Conservation (phyloP, 495 filamentous ascomycete species). For the Amorphotheca resinae region DNA sequence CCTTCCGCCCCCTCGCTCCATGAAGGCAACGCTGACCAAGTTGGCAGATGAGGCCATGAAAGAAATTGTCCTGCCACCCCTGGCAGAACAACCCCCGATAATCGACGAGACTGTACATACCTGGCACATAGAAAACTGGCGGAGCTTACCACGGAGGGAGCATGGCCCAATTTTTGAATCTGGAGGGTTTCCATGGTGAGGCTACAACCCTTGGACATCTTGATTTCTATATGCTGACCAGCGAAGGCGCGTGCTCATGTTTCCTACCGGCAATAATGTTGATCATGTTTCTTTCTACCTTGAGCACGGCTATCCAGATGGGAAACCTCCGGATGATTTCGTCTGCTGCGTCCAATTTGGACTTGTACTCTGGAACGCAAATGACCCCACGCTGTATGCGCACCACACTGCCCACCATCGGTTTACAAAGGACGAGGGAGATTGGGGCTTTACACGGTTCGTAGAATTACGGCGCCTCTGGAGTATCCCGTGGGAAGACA, state of each 20-base stretch:
- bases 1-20: conserved; percentile 8
- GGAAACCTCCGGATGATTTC: conserved; percentile 67
- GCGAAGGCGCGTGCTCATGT: conserved; percentile 80
- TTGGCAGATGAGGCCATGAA: conserved; percentile 70
- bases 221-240: conserved; percentile 20
- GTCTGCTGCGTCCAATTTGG: conserved; percentile 94
- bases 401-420: conserved; percentile 68
- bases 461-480: conserved; percentile 76
- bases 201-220: conserved; percentile 5
- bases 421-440: conserved; percentile 91
- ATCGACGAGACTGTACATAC: conserved; percentile 68
- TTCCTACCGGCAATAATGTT: conserved; percentile 85
- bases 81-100: conserved; percentile 52
- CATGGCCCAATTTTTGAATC: conserved; percentile 83
- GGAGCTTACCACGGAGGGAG: conserved; percentile 56
- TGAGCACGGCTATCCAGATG: conserved; percentile 72
- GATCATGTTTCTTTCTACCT: conserved; percentile 92
- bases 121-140: conserved; percentile 81
- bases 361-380: conserved; percentile 84
- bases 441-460: conserved; percentile 97
- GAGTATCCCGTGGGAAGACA: conserved; percentile 52
- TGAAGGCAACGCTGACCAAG: conserved; percentile 6
- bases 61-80: conserved; percentile 48
- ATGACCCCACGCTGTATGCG: conserved; percentile 66
- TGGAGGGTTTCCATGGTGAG: conserved; percentile 79